These are phyloP conservation scores for Pythium diclinum DNA, from an alignment of 352 stramenopile species.

Conservation along the genomic window DNA sequence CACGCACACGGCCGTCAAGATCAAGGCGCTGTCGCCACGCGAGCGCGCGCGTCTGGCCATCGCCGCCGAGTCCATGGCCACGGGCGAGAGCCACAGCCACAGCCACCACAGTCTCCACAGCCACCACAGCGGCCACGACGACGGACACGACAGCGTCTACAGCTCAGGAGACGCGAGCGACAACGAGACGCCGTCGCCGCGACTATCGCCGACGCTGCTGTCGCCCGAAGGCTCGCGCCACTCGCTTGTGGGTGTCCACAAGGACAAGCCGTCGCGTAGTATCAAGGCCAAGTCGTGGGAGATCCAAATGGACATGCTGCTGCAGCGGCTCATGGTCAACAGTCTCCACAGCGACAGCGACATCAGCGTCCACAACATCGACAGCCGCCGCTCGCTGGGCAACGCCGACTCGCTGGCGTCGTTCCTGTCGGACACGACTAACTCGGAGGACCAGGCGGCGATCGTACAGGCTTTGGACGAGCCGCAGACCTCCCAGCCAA, in stretches of 20 bases:
- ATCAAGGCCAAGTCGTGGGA: slow-evolving; percentile 71
- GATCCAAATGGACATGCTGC: slow-evolving; percentile 80
- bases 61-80: slow-evolving; percentile 9
- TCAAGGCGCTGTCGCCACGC: slow-evolving; percentile 24
- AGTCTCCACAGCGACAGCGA: slow-evolving; percentile 69
- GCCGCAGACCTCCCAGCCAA: background rate
- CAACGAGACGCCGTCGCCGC: slow-evolving; percentile 9
- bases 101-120: background rate
- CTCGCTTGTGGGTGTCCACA: background rate
- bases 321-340: slow-evolving; percentile 84
- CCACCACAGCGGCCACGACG: background rate
- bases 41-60: slow-evolving; percentile 20
- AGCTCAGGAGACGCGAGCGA: slow-evolving; percentile 23
- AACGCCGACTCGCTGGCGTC: slow-evolving; percentile 36
- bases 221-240: slow-evolving; percentile 14
- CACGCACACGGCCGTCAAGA: slow-evolving; percentile 75
- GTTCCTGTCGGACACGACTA: slow-evolving; percentile 34
- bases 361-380: slow-evolving; percentile 82
- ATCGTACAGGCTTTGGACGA: background rate
- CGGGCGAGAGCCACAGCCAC: slow-evolving; percentile 5
- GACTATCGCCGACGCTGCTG: background rate
- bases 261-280: slow-evolving; percentile 7
- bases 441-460: slow-evolving; percentile 2
- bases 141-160: background rate
- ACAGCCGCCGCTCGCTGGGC: slow-evolving; percentile 48